Base-by-base conservation (phyloP, 2,329 filamentous ascomycete genomes). In the Sphaerulina populicola region DNA sequence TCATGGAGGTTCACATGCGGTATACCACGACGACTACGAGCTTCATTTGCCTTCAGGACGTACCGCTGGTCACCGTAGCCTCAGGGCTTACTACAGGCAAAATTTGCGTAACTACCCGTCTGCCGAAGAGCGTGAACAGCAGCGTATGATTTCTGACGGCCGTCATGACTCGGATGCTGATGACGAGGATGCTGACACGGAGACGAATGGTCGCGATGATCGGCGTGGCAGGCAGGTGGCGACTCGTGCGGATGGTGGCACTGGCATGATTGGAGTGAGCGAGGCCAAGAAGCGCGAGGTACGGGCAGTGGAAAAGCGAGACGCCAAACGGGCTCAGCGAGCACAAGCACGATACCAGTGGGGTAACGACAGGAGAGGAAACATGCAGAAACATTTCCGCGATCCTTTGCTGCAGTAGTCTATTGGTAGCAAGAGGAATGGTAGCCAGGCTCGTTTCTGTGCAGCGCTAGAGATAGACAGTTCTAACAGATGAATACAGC, bases 21-120 rank as follows among this genome's bases (percentile, higher is more conserved):
- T 88, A 18, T 95, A 94, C 68, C 83, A 94, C 64, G 88, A 94
- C 61, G 93, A 98, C 40, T 90, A 88, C 63, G 93, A 97, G 69
- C 78, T 98, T 47, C 89, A 98, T 65, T 80, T 98, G 10, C 93
- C 93, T 1, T 88, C 86, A 4, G 93, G 93, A 47, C 85, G 86
- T 55, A 86, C 86, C 6, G 89, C 94, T 35, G 93, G 93, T 36
- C 93, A 98, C 68, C 82, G 93, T 43, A 93, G 88, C 6, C 72
- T 95, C 48, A 85, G 86, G 65, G 83, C 80, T 60, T 97, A 97
- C 72, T 98, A 83, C 73, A 83, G 88, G 53, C 93, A 98, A 72
- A 97, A 97, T 70, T 76, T 98, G 39, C 82, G 85, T 69, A 86
- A 81, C 68, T 85, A 95, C 67, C 89, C 89, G 1, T 83, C 86